Conservation (phyloP, 2,329 filamentous ascomycete species). For the Xylariales sp. region DNA sequence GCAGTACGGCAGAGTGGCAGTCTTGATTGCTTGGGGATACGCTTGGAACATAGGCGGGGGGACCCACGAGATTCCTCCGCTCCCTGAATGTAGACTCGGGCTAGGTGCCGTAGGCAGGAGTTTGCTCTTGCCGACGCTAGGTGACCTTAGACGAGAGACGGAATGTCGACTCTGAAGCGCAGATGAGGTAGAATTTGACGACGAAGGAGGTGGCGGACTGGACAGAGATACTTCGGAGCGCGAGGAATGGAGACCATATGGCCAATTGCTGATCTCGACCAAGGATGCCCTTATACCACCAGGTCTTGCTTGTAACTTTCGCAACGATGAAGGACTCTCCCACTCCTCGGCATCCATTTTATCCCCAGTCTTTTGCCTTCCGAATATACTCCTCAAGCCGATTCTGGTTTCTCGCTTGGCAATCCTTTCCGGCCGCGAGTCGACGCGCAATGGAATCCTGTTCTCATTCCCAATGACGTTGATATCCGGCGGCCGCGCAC, state of each 20-base stretch:
- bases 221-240: conserved; percentile 32
- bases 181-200: conserved; percentile 13
- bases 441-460: conserved; percentile 35
- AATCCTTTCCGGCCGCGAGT: conserved; percentile 29
- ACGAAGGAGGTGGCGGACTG: conserved; percentile 13
- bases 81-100: conserved; percentile 7
- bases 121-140: conserved; percentile 14
- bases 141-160: conserved; percentile 10
- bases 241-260: conserved; percentile 30
- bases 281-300: conserved; percentile 41
- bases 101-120: conserved; percentile 11
- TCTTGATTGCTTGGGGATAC: conserved; percentile 76
- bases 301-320: conserved; percentile 28
- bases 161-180: conserved; percentile 8
- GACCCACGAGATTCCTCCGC: no score
- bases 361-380: conserved; percentile 36
- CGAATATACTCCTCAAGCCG: conserved; percentile 48
- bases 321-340: conserved; percentile 26
- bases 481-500: conserved; percentile 35
- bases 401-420: conserved; percentile 47
- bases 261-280: conserved; percentile 40
- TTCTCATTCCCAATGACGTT: conserved; percentile 29
- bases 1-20: conserved; percentile 65
- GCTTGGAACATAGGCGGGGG: conserved; percentile 80
- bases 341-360: conserved; percentile 20